Base-by-base conservation (phyloP, 768 basidiomycete species). In the Porphyrellus cyaneotinctus region DNA sequence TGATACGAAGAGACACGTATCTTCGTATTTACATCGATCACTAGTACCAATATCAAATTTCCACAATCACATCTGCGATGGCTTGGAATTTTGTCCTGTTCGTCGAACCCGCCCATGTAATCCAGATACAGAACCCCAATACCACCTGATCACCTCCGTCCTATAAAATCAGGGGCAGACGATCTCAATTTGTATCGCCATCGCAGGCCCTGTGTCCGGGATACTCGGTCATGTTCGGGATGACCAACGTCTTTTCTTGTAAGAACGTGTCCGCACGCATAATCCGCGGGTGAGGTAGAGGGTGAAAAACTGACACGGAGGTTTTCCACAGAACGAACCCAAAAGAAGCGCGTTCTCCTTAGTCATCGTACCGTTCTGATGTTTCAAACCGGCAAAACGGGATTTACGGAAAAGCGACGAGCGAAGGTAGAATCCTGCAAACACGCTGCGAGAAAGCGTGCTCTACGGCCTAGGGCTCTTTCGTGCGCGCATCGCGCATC, bases 191-290 rank as follows among this genome's bases (percentile, higher is more conserved):
- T 2, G 95, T 95, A 48, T 86, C 83, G 20, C 84, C 89, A 59
- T 97, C 94, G 64, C 95, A 97, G 3, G 92, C 91, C 56, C 97
- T 95, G 65, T 98, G 95, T 0, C 95, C 93, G 1, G 91, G 91
- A 64, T 93, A 93, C 11, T 67, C 69, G 23, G 88, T 79, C 18
- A 97, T 92, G 53, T 95, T 80, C 18, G 75, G 71, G 1, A 97
- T 91, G n/a, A 92, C 61, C 6, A 91, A 48, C 0, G 86, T 81
- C 57, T 73, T 63, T 39, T 67, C 69, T 45, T 75, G 75, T 14
- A 84, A 49, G 68, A 82, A 95, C 2, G 87, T 85, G 45, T 84
- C 85, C 7, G 91, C 89, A 67, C 94, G 97, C 12, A 97, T 94
- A 26, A 78, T 2, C 73, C 57, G 11, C 75, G 74, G 12, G 78